A percentile compares a stretch with the other conserved stretches of the same genome.
Conservation (phyloP, 306 rosid genomes). For the Cicer judaicum region DNA sequence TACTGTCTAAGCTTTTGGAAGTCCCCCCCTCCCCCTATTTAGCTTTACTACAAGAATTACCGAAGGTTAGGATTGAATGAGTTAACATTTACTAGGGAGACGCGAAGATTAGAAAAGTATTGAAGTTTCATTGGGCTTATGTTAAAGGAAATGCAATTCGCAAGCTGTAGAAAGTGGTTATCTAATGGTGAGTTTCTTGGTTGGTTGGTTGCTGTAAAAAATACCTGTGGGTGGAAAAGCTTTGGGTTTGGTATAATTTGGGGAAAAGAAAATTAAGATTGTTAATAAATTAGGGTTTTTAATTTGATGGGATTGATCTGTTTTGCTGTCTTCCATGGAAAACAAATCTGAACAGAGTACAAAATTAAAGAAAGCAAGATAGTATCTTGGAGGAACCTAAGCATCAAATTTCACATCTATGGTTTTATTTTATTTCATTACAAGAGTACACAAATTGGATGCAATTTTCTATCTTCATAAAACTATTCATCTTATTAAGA, state of each 20-base stretch:
- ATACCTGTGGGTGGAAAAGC: background rate
- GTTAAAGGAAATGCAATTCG: conserved; percentile 26
- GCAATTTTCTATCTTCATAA: conserved; percentile 31
- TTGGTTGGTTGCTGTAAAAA: conserved; percentile 14
- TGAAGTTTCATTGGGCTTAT: conserved; percentile 21
- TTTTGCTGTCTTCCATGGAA: background rate
- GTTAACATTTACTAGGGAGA: conserved; percentile 29
- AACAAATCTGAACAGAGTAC: background rate
- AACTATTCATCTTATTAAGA: conserved; percentile 2
- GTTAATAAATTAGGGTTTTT: conserved; percentile 7
- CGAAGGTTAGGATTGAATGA: conserved; percentile 20
- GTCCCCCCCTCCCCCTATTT: conserved; percentile 13
- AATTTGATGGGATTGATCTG: conserved; percentile 14
- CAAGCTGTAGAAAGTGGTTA: conserved; percentile 7
- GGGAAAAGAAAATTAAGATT: conserved; percentile 3
- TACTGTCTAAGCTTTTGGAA: conserved; percentile 13
- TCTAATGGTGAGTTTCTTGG: conserved; percentile 10
- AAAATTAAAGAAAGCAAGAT: conserved; percentile 19
- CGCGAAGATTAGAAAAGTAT: background rate
- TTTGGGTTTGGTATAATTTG: conserved; percentile 12
- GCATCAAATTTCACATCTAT: conserved; percentile 27
- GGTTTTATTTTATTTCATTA: conserved; percentile 21
- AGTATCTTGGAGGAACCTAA: background rate
- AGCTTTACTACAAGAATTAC: conserved; percentile 20
- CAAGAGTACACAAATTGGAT: conserved; percentile 9